Evolutionary conservation across 1,284 basidiomycete species (phyloP), one percentile per base, ranked within the genome.

Genomic region (Tilletia setariae): DNA sequence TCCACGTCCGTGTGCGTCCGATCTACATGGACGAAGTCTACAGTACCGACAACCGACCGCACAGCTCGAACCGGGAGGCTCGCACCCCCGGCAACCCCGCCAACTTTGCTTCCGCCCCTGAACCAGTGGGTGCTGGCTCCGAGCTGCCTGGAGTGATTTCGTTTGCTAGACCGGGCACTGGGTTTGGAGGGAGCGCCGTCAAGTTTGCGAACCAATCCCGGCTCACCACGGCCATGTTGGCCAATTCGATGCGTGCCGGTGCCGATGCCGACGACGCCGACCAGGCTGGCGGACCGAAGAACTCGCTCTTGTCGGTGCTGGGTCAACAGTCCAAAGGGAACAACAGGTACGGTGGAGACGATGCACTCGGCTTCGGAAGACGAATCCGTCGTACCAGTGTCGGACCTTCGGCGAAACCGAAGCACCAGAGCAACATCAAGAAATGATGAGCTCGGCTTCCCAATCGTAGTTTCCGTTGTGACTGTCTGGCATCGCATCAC

Each of bases 401-500:
- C 13, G 56, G 56, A 16, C 56, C 56, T 2, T 25, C 56, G 23
- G 28, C 56, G 28, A 61, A 16, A 30, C 56, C 25, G 30, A 61
- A 61, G 28, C 56, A 61, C 32, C 30, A 32, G 56, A 61, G 56
- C n/a, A 61, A 61, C 32, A 40, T 61, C 56, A 61, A 61, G 28
- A 61, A 61, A 30, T 61, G 35, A 16, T 40, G 35, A 19, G 11
- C 11, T 44, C 43, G 43, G 43, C 11, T 44, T 44, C 19, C 43
- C 43, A 9, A 9, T 19, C 43, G 11, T 44, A n/a, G n/a, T n/a
- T n/a, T n/a, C n/a, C n/a, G n/a, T n/a, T n/a, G n/a, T n/a, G n/a
- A n/a, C n/a, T n/a, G n/a, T n/a, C n/a, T n/a, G n/a, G n/a, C n/a
- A n/a, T n/a, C n/a, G n/a, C n/a, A n/a, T n/a, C n/a, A n/a, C n/a